Evolutionary conservation across 2,329 filamentous ascomycete species (phyloP).

Genomic region (Verticillium tricorpus): DNA sequence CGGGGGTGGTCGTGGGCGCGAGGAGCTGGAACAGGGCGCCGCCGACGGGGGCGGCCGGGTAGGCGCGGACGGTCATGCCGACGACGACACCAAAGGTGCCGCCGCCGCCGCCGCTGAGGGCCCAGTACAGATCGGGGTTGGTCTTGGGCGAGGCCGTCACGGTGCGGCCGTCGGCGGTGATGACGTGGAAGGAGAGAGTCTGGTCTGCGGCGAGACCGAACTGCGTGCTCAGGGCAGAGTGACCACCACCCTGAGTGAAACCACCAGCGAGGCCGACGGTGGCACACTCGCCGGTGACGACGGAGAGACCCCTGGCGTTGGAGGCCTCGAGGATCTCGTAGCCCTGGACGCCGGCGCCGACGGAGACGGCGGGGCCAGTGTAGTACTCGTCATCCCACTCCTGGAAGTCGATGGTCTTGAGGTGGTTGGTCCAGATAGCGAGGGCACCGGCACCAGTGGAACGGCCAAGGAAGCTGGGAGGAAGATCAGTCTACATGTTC

Average conservation of each 20-base stretch:
- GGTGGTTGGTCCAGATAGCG: conserved; percentile 32
- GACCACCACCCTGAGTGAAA: conserved; percentile 43
- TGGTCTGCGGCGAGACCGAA: conserved; percentile 46
- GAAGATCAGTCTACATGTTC: neutral
- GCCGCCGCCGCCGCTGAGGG: conserved; percentile 44
- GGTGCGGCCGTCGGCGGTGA: conserved; percentile 37
- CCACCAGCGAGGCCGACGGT: conserved; percentile 34
- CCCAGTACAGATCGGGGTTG: conserved; percentile 51
- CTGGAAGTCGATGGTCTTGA: conserved; percentile 37
- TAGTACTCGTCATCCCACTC: conserved; percentile 37
- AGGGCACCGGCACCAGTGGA: conserved; percentile 32
- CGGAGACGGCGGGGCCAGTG: conserved; percentile 43
- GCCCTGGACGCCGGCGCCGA: conserved; percentile 49
- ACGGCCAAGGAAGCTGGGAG: conserved; percentile 23
- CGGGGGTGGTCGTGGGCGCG: conserved; percentile 14
- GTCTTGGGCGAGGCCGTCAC: conserved; percentile 35
- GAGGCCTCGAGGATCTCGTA: conserved; percentile 38
- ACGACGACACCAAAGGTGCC: conserved; percentile 49
- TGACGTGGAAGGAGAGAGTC: conserved; percentile 37
- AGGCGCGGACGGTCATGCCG: conserved; percentile 44
- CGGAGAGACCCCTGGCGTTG: conserved; percentile 14
- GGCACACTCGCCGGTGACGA: conserved; percentile 11
- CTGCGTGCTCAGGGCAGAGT: conserved; percentile 33
- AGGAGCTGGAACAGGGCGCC: conserved; percentile 40
- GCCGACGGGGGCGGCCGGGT: conserved; percentile 36